Evolutionary conservation across 2,329 filamentous ascomycete species (phyloP).

Genomic region (Catunica adiposa): DNA sequence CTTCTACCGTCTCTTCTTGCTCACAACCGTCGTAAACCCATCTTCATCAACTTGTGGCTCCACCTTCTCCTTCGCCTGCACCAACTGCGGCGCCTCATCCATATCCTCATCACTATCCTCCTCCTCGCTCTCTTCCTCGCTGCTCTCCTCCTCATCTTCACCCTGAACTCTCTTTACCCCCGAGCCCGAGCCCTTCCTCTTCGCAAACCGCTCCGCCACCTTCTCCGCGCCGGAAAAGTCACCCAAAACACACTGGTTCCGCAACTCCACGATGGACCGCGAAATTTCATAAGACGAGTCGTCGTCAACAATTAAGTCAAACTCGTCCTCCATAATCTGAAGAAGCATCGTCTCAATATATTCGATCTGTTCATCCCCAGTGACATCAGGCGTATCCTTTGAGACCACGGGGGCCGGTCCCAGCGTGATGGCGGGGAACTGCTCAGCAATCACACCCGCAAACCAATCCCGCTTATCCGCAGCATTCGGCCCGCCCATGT

Average conservation of each 20-base stretch:
- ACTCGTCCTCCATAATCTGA: conserved; percentile 90
- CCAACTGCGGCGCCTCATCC: conserved; percentile 50
- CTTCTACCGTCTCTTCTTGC: conserved; percentile 34
- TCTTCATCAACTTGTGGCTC: conserved; percentile 64
- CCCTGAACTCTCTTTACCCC: conserved; percentile 33
- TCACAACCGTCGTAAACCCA: conserved; percentile 60
- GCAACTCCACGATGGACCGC: conserved; percentile 50
- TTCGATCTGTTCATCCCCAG: conserved; percentile 36
- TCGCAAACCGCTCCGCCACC: conserved; percentile 46
- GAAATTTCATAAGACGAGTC: conserved; percentile 65
- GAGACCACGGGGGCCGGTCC: conserved; percentile 16
- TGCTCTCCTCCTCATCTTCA: conserved; percentile 41
- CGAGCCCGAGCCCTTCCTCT: conserved; percentile 39
- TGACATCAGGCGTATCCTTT: conserved; percentile 18
- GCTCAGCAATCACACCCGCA: conserved; percentile 68
- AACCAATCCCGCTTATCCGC: conserved; percentile 93
- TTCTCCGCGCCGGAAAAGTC: conserved; percentile 47
- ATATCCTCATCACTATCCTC: conserved; percentile 46
- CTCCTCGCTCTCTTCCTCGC: conserved; percentile 39
- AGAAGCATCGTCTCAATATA: conserved; percentile 74
- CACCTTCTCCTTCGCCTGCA: conserved; percentile 43
- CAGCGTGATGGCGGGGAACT: conserved; percentile 52
- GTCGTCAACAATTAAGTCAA: conserved; percentile 84
- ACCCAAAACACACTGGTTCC: conserved; percentile 46
- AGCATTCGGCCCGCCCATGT: conserved; percentile 74